These are phyloP conservation scores for Pythium rishiriense DNA, from an alignment of 352 stramenopile species.

Conservation along the genomic window DNA sequence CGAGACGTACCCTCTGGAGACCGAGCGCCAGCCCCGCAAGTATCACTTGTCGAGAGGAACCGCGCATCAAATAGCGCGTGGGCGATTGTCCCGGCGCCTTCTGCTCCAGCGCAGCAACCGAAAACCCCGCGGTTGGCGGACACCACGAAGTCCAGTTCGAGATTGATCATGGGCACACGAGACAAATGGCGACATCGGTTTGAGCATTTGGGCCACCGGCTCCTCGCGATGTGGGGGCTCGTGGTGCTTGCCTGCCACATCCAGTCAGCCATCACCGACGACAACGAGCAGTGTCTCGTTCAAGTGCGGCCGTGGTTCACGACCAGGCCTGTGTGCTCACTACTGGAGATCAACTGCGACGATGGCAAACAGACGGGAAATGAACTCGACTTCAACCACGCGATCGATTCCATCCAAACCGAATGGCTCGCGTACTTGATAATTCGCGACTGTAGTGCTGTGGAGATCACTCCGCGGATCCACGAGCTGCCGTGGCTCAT, in stretches of 20 bases:
- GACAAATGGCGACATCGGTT: background rate
- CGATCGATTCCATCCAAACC: slow-evolving; percentile 19
- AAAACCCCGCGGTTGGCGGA: background rate
- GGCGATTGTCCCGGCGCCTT: background rate
- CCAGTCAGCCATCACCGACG: slow-evolving; percentile 7
- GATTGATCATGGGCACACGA: background rate
- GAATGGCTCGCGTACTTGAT: slow-evolving; percentile 25
- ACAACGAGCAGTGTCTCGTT: slow-evolving; percentile 23
- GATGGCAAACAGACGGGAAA: slow-evolving; percentile 12
- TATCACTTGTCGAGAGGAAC: background rate
- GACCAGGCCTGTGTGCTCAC: slow-evolving; percentile 21
- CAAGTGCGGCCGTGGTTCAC: slow-evolving; percentile 32
- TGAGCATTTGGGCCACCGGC: slow-evolving; percentile 2
- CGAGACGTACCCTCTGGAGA: background rate
- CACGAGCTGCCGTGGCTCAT: slow-evolving; percentile 20
- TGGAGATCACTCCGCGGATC: slow-evolving; percentile 26
- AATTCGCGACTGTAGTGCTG: slow-evolving; percentile 20
- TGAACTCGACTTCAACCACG: slow-evolving; percentile 18
- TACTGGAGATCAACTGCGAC: slow-evolving; percentile 33
- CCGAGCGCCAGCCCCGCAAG: background rate
- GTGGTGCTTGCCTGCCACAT: slow-evolving; percentile 21
- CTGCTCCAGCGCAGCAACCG: background rate
- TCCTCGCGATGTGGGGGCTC: slow-evolving; percentile 29
- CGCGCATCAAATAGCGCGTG: background rate
- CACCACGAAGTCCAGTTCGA: background rate